phyloP scores from a whole-genome alignment of 176 grass and related monocot species.

The Aegilops speltoides region DNA sequence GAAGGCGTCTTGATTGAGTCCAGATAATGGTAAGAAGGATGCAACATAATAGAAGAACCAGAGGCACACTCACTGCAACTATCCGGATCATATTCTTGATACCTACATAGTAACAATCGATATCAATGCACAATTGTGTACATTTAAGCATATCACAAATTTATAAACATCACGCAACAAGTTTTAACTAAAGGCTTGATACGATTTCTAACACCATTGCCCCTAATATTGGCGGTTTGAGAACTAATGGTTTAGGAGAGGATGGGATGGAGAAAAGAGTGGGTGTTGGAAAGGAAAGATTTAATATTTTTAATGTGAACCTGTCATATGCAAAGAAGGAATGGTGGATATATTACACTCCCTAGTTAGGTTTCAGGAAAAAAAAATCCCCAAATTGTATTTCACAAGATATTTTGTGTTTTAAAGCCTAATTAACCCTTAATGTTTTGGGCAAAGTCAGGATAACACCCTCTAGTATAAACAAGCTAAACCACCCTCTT shows the following conservation, averaged over 20 bases:
- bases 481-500: neutral
- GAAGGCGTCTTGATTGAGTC: neutral
- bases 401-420: neutral
- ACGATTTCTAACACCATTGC: neutral
- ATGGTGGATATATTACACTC: neutral
- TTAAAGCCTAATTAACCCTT: too few relatives aligned
- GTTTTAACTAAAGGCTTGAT: neutral
- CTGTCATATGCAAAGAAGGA: too few relatives aligned
- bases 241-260: neutral
- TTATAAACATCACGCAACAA: neutral
- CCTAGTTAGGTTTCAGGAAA: neutral
- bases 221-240: neutral
- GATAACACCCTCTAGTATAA: too few relatives aligned
- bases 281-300: neutral
- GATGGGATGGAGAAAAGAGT: neutral
- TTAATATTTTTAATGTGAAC: neutral
- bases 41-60: neutral
- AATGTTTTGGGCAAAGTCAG: too few relatives aligned
- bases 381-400: neutral
- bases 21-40: constrained; percentile 1
- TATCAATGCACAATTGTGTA: neutral
- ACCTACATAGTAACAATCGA: neutral
- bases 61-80: neutral
- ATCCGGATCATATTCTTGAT: neutral
- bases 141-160: neutral